Evolutionary conservation across 2,329 filamentous ascomycete species (phyloP), one percentile per base, ranked within the genome.

Genomic region (Paecilomyces sp.): DNA sequence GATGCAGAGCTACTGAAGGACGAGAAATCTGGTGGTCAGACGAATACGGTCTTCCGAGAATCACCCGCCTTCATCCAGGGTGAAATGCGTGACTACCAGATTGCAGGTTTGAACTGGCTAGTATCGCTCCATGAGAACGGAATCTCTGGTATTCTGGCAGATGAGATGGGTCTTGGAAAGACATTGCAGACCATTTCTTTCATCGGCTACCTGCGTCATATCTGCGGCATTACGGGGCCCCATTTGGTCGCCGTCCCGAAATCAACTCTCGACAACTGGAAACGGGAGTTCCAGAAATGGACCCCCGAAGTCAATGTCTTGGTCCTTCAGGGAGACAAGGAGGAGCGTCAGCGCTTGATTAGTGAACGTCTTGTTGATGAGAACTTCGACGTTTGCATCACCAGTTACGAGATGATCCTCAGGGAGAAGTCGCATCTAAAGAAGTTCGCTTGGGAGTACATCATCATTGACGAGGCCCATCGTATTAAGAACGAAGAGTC

Each of bases 401-500:
- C 94, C 13, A 97, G 92, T 74, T 99, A 99, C 78, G 94, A 99
- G 75, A 97, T 99, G 93, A 92, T 99, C 61, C 82, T 99, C 12
- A 87, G 94, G 60, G 94, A 99, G 73, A 97, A 99, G 79, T 82
- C 90, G 1, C 91, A 96, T 67, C 77, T 99, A 66, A 96, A 94
- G 79, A 97, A 97, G 75, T 96, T 99, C 74, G 92, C 94, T 0
- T 99, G 94, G 94, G 93, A 99, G 74, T 99, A 99, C 76, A 99
- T 99, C 75, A 96, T 99, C 67, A 96, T 99, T 64, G 94, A 99
- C 69, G 94, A 99, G 78, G 88, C 94, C 1, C 94, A 99, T 76
- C 91, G 94, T 62, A 99, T 99, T 84, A 99, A 99, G 81, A 99
- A 99, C 76, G 94, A 99, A 73, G 92, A 97, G 74, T 99, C 94